Percentiles rank a stretch among this genome's conserved stretches.
Conservation (phyloP, 1,139 yeast genomes). For the Yamadazyma mexicana region DNA sequence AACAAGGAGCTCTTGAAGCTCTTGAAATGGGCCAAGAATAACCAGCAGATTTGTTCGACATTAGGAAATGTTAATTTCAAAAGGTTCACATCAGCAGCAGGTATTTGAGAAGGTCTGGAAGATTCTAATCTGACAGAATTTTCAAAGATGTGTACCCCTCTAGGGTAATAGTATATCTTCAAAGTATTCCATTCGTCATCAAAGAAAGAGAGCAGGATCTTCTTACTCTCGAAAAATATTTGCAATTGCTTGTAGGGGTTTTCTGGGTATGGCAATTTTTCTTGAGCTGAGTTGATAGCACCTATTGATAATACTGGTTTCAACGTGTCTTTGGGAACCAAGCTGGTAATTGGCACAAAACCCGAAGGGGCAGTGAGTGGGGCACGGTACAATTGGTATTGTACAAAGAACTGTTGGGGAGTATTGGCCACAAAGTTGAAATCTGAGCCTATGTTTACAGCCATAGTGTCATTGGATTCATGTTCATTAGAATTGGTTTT, state of each 20-base stretch:
- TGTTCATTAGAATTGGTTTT: not conserved
- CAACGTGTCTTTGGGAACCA: conserved; percentile 1
- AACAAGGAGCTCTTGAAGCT: conserved; percentile 17
- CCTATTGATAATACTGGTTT: conserved; percentile 1
- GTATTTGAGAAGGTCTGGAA: conserved; percentile 10
- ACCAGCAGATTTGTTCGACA: conserved; percentile 11
- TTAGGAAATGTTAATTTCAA: conserved; percentile 19
- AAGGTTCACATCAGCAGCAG: conserved; percentile 19
- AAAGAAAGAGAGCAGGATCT: conserved; percentile 2
- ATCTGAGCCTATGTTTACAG: not conserved
- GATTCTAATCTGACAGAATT: conserved; percentile 13
- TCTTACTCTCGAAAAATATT: conserved; percentile 4
- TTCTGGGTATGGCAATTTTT: conserved; percentile 1
- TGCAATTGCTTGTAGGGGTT: conserved; percentile 5
- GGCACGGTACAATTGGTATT: not conserved
- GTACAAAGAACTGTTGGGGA: conserved; percentile 1
- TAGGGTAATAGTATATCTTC: conserved; percentile 4
- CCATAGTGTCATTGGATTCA: not conserved
- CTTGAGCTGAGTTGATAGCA: not conserved
- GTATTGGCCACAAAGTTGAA: conserved; percentile 2
- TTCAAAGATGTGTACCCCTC: conserved; percentile 9
- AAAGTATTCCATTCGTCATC: conserved; percentile 5
- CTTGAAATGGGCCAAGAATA: conserved; percentile 17
- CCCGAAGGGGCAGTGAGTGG: not conserved
- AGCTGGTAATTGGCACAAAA: conserved; percentile 1